phyloP scores from a whole-genome alignment of 495 filamentous ascomycete species.

The Penicillium cinerascens region DNA sequence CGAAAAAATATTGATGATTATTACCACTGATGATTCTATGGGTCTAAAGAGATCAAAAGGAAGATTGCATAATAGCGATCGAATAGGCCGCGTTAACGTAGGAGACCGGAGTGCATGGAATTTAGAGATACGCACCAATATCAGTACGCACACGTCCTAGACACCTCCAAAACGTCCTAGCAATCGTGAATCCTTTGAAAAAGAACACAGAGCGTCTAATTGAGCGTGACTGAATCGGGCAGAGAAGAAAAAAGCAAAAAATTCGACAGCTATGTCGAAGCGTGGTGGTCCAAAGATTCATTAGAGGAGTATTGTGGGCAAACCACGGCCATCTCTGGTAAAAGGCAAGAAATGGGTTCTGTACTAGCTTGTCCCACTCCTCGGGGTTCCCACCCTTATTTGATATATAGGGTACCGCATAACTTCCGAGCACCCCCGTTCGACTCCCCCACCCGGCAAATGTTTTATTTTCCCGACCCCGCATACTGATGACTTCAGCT shows the following conservation, averaged over 20 bases:
- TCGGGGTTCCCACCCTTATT: constrained; percentile 7
- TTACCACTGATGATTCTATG: no score
- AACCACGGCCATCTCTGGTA: constrained; percentile 66
- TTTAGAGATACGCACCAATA: not conserved
- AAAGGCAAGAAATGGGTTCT: constrained; percentile 69
- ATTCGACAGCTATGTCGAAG: constrained; percentile 39
- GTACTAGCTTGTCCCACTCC: constrained; percentile 53
- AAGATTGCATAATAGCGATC: no score
- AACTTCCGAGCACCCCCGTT: constrained; percentile 9
- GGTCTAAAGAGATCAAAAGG: no score
- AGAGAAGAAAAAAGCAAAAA: constrained; percentile 24
- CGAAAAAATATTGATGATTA: no score
- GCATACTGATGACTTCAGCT: constrained; percentile 14
- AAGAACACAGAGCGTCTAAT: not conserved
- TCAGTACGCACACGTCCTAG: not conserved
- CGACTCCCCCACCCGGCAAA: constrained; percentile 15
- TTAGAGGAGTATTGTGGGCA: constrained; percentile 55
- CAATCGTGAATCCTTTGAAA: not conserved
- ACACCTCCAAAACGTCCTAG: not conserved
- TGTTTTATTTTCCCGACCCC: constrained; percentile 13
- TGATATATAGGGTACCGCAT: constrained; percentile 10
- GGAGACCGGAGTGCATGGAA: not conserved
- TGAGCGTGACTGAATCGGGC: not conserved
- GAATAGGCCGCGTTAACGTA: not conserved
- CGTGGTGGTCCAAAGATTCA: constrained; percentile 57